Base-by-base conservation (phyloP, 176 grass and related monocot genomes). In the Oryza punctata region DNA sequence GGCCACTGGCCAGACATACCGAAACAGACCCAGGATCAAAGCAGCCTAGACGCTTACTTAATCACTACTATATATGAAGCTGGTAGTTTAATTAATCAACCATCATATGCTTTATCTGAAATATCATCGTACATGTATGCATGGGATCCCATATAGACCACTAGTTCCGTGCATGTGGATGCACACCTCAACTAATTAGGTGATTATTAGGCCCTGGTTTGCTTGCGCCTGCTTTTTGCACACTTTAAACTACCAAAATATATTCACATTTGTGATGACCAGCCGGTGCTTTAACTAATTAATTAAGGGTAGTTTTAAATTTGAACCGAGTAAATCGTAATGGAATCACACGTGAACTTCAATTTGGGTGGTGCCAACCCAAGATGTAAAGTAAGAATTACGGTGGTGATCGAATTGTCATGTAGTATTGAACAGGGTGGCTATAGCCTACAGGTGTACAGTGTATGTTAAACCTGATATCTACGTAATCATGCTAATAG, bases 1-100 rank as follows among this genome's bases (percentile, higher is more conserved):
- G 49, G 4, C 45, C 49, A 54, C 16, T 54, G 16, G 49, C 54
- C 57, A 73, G 77, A 67, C 25, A 67, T 67, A 54, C 77, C 44
- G 84, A 23, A 86, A 86, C 84, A 24, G 69, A 65, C 44, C 69
- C n/a, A n/a, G 7, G 15, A 50, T 50, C 24, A 70, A 43, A 24
- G 68, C 65, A 9, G 10, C 3, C 19, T 0, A 18, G 50, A 71
- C 7, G 52, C 25, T 45, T 63, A 35, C 74, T 63, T 63, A 70
- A 78, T 14, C 18, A 12, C 6, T 82, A 32, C 63, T 81, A 6
- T 63, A 63, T 21, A 1, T 11, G 80, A 12, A 47, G 25, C 9
- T 63, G 27, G 5, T 71, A 65, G 18, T 44, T 27, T 57, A 57
- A 57, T 21, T 57, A 57, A 57, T 57, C 52, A 57, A 9, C 18